A percentile compares a stretch with the other conserved stretches of the same genome.
phyloP scores from a whole-genome alignment of 768 basidiomycete species.

The Piloderma croceum region DNA sequence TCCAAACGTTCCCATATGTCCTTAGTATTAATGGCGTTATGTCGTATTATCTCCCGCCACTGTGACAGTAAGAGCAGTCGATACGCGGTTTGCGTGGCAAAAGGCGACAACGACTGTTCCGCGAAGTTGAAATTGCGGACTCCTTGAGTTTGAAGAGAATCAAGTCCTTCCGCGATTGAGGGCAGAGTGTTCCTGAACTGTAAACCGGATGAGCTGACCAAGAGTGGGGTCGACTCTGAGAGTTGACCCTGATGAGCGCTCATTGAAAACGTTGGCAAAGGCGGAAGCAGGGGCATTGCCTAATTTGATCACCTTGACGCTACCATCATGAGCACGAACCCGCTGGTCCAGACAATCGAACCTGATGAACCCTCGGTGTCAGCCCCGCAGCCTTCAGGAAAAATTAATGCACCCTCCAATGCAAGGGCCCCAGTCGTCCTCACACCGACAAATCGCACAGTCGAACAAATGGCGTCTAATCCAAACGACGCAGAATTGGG shows the following conservation, averaged over 20 bases:
- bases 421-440: slow-evolving; percentile 46
- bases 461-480: slow-evolving; percentile 45
- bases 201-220: background rate
- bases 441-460: slow-evolving; percentile 44
- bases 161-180: background rate
- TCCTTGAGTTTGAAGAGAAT: background rate
- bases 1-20: slow-evolving; percentile 44
- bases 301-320: slow-evolving; percentile 4
- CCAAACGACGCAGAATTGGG: slow-evolving; percentile 74
- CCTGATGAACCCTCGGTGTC: slow-evolving; percentile 60
- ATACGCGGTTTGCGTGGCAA: slow-evolving; percentile 19
- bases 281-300: background rate
- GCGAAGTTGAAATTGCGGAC: slow-evolving; percentile 14
- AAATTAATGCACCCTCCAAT: slow-evolving; percentile 27
- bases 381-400: slow-evolving; percentile 25
- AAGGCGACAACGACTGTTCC: slow-evolving; percentile 31
- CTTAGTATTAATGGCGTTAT: slow-evolving; percentile 9
- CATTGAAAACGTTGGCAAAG: background rate
- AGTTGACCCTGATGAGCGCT: background rate
- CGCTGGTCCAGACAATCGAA: slow-evolving; percentile 79
- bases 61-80: background rate
- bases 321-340: slow-evolving; percentile 60
- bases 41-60: slow-evolving; percentile 18
- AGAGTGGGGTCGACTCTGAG: background rate
- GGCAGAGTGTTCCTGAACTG: background rate